Conservation (phyloP, 495 filamentous ascomycete species). For the Pseudoneurospora amorphoporcata region DNA sequence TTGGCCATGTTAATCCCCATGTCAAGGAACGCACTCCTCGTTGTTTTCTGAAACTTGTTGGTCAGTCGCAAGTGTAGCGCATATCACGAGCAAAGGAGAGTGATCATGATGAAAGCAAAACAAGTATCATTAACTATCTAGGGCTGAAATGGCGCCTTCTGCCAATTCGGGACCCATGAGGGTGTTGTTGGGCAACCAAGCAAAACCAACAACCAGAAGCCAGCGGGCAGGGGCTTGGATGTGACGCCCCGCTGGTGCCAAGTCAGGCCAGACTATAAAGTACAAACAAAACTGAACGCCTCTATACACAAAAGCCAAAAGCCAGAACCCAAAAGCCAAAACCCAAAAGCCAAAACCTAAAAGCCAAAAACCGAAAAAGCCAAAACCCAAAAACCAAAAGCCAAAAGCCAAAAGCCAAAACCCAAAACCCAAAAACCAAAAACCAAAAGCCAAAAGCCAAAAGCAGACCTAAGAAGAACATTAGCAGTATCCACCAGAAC, state of each 20-base stretch:
- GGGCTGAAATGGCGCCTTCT: not conserved
- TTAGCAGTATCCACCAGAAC: not conserved
- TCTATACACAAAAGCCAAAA: not conserved
- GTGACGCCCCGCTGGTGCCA: not conserved
- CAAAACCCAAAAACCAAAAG: too few species aligned
- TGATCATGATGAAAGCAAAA: not conserved
- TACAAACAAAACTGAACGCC: not conserved
- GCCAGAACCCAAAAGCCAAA: not conserved
- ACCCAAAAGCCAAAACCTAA: not conserved
- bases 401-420: not conserved
- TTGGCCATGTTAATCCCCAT: not conserved
- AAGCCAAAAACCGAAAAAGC: too few species aligned
- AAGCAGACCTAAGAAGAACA: not conserved
- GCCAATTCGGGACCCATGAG: not conserved
- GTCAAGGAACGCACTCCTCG: not conserved
- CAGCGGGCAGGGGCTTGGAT: not conserved
- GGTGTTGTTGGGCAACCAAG: not conserved
- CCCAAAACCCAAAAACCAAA: not conserved
- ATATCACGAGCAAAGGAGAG: not conserved
- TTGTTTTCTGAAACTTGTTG: not conserved
- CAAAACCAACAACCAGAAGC: not conserved
- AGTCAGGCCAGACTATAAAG: not conserved
- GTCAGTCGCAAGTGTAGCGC: not conserved
- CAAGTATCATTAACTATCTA: not conserved
- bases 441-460: not conserved